Percentiles rank a stretch among this genome's conserved stretches.
These are phyloP conservation scores for Volvariella volvacea DNA, from an alignment of 1,284 basidiomycete genomes.

Conservation along the genomic window DNA sequence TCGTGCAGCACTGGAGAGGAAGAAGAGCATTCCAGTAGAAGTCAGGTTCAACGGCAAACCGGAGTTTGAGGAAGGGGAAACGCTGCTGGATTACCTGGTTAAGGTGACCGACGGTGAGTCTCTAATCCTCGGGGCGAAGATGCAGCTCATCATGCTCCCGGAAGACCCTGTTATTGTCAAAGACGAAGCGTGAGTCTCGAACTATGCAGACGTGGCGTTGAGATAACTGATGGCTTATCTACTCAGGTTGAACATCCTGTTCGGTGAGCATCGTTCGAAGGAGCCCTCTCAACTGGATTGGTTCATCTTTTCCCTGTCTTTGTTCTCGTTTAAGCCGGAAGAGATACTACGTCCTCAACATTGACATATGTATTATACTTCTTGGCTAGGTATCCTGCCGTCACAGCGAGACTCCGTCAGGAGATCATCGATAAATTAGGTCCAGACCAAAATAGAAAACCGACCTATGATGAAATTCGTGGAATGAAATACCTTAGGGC, in stretches of 20 bases:
- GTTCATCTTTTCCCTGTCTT: background rate
- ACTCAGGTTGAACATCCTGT: no score
- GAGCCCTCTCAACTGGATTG: background rate
- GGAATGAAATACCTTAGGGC: constrained; percentile 45
- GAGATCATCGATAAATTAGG: constrained; percentile 41
- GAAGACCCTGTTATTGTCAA: constrained; percentile 17
- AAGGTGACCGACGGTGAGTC: constrained; percentile 25
- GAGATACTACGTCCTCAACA: constrained; percentile 27
- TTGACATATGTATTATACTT: constrained; percentile 46
- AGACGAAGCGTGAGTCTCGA: constrained; percentile 10
- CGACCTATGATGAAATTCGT: constrained; percentile 38
- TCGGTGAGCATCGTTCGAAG: background rate
- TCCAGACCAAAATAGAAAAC: constrained; percentile 21
- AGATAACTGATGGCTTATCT: no score
- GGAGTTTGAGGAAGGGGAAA: constrained; percentile 13
- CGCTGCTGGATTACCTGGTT: constrained; percentile 30
- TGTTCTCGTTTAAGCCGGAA: constrained; percentile 1
- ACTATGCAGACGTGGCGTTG: no score
- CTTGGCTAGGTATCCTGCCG: constrained; percentile 39
- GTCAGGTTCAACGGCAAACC: no score
- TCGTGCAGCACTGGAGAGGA: constrained; percentile 17
- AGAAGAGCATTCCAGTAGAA: constrained; percentile 8
- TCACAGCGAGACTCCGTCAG: constrained; percentile 34
- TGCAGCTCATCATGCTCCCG: background rate
- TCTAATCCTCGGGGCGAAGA: no score